Conservation (phyloP, 495 filamentous ascomycete genomes). For the Penicillium macrosclerotiorum region DNA sequence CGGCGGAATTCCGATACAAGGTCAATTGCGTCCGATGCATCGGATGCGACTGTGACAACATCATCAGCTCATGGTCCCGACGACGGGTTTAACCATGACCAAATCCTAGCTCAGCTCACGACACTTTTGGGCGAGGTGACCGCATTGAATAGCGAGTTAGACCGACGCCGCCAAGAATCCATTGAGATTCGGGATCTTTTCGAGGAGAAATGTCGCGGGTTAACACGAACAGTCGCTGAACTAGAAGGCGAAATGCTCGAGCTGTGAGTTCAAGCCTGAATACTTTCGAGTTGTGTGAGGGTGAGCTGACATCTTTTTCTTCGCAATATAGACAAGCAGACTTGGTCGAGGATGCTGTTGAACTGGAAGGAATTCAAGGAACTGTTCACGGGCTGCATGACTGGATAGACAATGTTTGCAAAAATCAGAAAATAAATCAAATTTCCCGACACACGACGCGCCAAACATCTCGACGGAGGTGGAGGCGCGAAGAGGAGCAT, state of each 20-base stretch:
- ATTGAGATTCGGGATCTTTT: constrained; percentile 32
- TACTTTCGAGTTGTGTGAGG: no score
- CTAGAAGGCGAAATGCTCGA: constrained; percentile 33
- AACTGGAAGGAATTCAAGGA: constrained; percentile 37
- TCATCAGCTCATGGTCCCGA: not conserved
- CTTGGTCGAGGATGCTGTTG: constrained; percentile 32
- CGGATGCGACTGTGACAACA: not conserved
- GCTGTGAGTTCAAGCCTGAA: constrained; percentile 36
- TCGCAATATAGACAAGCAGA: constrained; percentile 27
- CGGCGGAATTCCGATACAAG: not conserved
- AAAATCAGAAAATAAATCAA: constrained; percentile 17
- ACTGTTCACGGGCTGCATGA: constrained; percentile 35
- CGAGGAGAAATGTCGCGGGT: constrained; percentile 26
- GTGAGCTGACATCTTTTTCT: constrained; percentile 1
- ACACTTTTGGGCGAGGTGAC: constrained; percentile 26
- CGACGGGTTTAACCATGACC: not conserved
- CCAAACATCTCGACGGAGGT: constrained; percentile 14
- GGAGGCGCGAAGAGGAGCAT: constrained; percentile 13
- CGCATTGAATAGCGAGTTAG: constrained; percentile 25
- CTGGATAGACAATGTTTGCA: constrained; percentile 30
- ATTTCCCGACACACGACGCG: not conserved
- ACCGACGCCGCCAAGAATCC: constrained; percentile 32
- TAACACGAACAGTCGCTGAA: constrained; percentile 24
- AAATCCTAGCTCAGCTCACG: constrained; percentile 19
- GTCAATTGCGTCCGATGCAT: not conserved